Conservation (phyloP, 1,284 basidiomycete species). For the Austroboletus novae-zelandiae region DNA sequence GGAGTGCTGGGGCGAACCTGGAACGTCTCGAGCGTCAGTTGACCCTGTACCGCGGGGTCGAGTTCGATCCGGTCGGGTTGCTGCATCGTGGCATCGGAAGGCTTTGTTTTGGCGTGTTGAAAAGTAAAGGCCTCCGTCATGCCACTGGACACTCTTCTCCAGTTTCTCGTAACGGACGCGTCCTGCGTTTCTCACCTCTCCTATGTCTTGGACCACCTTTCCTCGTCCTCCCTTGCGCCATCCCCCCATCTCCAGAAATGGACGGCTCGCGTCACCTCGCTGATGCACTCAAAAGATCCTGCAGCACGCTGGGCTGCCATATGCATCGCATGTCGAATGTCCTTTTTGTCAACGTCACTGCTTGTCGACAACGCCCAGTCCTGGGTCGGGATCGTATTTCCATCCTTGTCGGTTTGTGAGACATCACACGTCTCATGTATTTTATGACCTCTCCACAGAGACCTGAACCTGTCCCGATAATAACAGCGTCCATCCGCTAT, state of each 20-base stretch:
- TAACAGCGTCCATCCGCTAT: conserved; percentile 63
- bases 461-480: conserved; percentile 56
- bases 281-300: conserved; percentile 71
- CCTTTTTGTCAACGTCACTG: conserved; percentile 50
- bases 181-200: conserved; percentile 57
- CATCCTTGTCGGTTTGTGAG: conserved; percentile 63
- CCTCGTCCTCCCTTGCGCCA: conserved; percentile 47
- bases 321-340: conserved; percentile 65
- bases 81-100: conserved; percentile 21
- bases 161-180: conserved; percentile 64
- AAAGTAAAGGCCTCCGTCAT: conserved; percentile 38
- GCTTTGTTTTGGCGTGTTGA: conserved; percentile 35
- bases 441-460: conserved; percentile 44
- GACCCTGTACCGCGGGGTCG: conserved; percentile 59
- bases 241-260: conserved; percentile 72
- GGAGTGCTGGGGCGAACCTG: conserved; percentile 41
- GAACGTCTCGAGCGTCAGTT: conserved; percentile 66
- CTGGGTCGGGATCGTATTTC: conserved; percentile 65
- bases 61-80: conserved; percentile 29
- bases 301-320: conserved; percentile 74
- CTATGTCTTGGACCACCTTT: conserved; percentile 53
- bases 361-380: conserved; percentile 69
- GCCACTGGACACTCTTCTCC: conserved; percentile 59
- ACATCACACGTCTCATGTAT: conserved; percentile 22
- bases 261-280: conserved; percentile 62